These are phyloP conservation scores for Xylariales sp. DNA, from an alignment of 2,329 filamentous ascomycete genomes.

Conservation along the genomic window DNA sequence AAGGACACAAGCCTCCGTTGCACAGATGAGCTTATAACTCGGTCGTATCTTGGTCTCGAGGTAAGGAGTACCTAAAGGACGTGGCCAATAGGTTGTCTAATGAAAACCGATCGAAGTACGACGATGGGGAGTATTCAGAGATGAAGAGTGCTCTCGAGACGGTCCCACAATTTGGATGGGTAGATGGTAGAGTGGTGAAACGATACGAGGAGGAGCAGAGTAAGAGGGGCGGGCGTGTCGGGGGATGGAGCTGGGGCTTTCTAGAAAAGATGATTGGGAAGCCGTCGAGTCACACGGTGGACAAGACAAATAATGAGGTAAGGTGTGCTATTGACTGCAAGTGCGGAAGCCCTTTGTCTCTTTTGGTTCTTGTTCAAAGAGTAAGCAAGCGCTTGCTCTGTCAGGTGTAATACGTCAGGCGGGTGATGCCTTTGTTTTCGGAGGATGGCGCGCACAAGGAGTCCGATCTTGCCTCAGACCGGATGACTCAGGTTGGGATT, in stretches of 20 bases:
- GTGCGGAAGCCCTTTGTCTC: not conserved
- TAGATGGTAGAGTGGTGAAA: constrained; percentile 2
- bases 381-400: not conserved
- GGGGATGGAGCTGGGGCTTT: constrained; percentile 5
- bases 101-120: not conserved
- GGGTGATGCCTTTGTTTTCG: constrained; percentile 7
- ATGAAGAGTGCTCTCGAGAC: not conserved
- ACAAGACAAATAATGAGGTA: constrained; percentile 5
- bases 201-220: not conserved
- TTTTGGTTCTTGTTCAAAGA: not conserved
- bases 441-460: not conserved
- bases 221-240: not conserved
- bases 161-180: constrained; percentile 3
- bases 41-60: not conserved
- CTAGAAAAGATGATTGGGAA: constrained; percentile 5
- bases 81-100: constrained; percentile 3
- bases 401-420: constrained; percentile 3
- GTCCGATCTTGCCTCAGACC: not conserved
- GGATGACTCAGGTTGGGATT: not conserved
- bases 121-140: not conserved
- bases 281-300: constrained; percentile 6
- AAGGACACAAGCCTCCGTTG: constrained; percentile 5
- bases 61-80: not conserved
- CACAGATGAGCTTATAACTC: constrained; percentile 6
- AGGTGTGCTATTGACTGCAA: not conserved